Evolutionary conservation across 2,329 filamentous ascomycete species (phyloP).

Genomic region (Aspergillus intermedius): DNA sequence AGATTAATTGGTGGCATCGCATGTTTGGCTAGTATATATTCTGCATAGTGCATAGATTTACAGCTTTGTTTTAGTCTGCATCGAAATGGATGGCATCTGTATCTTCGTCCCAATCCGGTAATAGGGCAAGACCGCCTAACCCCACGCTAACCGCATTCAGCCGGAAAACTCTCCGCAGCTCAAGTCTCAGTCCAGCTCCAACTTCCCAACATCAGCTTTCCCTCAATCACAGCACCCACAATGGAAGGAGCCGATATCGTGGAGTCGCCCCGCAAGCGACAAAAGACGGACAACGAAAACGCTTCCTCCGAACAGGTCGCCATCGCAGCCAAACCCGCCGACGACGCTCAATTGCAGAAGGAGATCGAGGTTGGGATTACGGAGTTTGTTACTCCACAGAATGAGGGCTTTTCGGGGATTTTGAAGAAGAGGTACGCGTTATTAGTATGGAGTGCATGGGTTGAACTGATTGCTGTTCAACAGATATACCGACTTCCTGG

Average conservation of each 20-base stretch:
- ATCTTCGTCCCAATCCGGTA: background rate
- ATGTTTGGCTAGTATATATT: constrained; percentile 17
- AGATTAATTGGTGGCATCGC: constrained; percentile 25
- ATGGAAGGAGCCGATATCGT: constrained; percentile 27
- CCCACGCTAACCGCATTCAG: background rate
- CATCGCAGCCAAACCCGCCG: constrained; percentile 10
- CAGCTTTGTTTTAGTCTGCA: no score
- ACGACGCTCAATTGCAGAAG: constrained; percentile 30
- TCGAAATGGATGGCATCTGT: no score
- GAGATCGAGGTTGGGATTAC: constrained; percentile 55
- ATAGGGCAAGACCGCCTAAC: background rate
- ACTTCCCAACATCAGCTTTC: constrained; percentile 5
- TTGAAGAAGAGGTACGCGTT: constrained; percentile 56
- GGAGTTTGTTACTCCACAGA: constrained; percentile 53
- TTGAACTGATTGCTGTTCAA: constrained; percentile 1
- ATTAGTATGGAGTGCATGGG: background rate
- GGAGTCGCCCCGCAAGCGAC: constrained; percentile 32
- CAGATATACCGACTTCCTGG: constrained; percentile 84
- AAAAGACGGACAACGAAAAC: constrained; percentile 23
- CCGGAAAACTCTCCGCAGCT: background rate
- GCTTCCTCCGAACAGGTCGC: constrained; percentile 10
- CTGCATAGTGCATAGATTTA: no score
- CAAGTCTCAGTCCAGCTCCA: background rate
- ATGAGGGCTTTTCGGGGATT: constrained; percentile 55
- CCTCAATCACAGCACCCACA: constrained; percentile 6